phyloP scores from a whole-genome alignment of 2,329 filamentous ascomycete genomes.

The Tolypocladium tropicale region DNA sequence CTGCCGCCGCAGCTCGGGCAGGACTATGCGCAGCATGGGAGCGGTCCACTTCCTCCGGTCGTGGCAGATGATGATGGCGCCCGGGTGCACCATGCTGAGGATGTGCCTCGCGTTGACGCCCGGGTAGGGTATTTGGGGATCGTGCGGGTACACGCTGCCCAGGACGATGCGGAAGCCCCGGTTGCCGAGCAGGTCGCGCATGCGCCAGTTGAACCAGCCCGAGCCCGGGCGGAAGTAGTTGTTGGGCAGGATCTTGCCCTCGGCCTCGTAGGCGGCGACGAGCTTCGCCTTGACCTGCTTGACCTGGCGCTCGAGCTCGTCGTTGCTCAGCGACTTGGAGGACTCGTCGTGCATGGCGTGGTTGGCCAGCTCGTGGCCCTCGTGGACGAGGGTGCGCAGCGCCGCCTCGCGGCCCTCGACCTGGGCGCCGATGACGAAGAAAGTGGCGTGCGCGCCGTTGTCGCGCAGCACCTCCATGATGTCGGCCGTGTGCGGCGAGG shows the following conservation, averaged over 20 bases:
- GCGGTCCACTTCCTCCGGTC: conserved; percentile 75
- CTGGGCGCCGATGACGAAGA: conserved; percentile 81
- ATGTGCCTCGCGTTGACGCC: conserved; percentile 68
- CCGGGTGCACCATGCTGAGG: conserved; percentile 66
- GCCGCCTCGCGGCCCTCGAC: conserved; percentile 45
- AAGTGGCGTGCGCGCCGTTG: conserved; percentile 65
- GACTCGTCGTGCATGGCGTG: conserved; percentile 86
- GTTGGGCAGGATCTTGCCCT: conserved; percentile 33
- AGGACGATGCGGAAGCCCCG: conserved; percentile 66
- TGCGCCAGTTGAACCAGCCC: conserved; percentile 66
- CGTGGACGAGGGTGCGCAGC: conserved; percentile 46
- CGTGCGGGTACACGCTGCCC: conserved; percentile 80
- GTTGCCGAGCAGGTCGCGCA: conserved; percentile 49
- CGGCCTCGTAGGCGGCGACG: conserved; percentile 41
- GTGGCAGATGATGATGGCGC: conserved; percentile 77
- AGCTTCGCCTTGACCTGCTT: conserved; percentile 52
- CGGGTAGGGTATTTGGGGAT: conserved; percentile 68
- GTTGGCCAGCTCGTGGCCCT: conserved; percentile 68
- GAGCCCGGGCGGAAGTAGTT: conserved; percentile 77
- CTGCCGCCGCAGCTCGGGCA: conserved; percentile 58
- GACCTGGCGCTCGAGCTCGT: conserved; percentile 54
- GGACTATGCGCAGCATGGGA: conserved; percentile 63
- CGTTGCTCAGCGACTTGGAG: conserved; percentile 48
- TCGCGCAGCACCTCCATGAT: conserved; percentile 59
- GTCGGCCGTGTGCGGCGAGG: conserved; percentile 58